Evolutionary conservation across 768 basidiomycete species (phyloP).

Genomic region (Tremella mesenterica): DNA sequence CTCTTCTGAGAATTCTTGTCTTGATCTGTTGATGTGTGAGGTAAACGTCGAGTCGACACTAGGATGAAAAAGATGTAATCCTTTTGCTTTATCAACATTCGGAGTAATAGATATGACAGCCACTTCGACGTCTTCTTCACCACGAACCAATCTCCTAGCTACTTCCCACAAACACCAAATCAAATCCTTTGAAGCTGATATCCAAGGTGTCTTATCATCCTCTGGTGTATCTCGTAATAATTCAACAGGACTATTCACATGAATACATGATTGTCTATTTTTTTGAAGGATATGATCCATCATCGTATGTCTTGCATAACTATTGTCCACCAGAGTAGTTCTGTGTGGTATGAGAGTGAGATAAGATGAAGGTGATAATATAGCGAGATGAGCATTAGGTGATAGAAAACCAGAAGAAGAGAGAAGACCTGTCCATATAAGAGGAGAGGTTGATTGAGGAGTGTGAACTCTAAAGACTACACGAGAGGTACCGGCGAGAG

Average conservation of each 20-base stretch:
- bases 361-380: background rate
- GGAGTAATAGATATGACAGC: background rate
- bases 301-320: conserved; percentile 11
- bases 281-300: conserved; percentile 16
- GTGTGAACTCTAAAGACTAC: background rate
- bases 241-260: conserved; percentile 4
- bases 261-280: background rate
- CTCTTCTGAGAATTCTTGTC: too few species aligned
- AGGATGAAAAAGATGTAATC: too few species aligned
- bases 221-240: conserved; percentile 7
- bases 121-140: background rate
- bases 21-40: too few species aligned
- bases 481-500: too few species aligned
- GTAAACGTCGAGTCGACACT: too few species aligned
- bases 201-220: conserved; percentile 19
- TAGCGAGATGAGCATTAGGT: background rate
- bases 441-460: background rate
- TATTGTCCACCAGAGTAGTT: background rate
- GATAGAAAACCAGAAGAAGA: background rate
- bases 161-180: conserved; percentile 19
- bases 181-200: conserved; percentile 5
- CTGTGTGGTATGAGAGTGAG: background rate
- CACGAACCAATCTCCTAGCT: conserved; percentile 6
- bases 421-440: background rate
- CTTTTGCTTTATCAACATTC: too few species aligned